These are phyloP conservation scores for Amanita muscaria DNA, from an alignment of 768 basidiomycete genomes.

Conservation along the genomic window DNA sequence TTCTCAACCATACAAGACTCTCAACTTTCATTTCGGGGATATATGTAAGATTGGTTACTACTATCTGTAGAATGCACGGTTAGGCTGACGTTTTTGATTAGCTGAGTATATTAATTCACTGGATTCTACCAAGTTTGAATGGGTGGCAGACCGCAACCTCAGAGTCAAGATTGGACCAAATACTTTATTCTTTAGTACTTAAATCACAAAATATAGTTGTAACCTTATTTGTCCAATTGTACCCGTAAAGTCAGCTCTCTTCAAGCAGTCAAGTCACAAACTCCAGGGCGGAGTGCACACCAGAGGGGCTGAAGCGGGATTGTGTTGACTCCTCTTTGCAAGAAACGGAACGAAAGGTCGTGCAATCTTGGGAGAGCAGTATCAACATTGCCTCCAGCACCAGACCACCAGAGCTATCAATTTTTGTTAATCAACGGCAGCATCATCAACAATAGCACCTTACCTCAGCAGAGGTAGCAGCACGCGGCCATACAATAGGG, in stretches of 20 bases:
- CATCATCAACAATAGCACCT: neutral
- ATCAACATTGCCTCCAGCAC: slow-evolving; percentile 34
- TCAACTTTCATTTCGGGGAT: slow-evolving; percentile 77
- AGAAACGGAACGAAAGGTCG: slow-evolving; percentile 52
- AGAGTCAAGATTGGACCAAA: slow-evolving; percentile 6
- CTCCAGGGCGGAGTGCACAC: slow-evolving; percentile 59
- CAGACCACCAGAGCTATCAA: slow-evolving; percentile 61
- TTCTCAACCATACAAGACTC: slow-evolving; percentile 80
- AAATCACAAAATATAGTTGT: no score
- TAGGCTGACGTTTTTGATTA: neutral
- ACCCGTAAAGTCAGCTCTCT: slow-evolving; percentile 47
- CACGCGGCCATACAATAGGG: slow-evolving; percentile 61
- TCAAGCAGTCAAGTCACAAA: slow-evolving; percentile 42
- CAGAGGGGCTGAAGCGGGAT: slow-evolving; percentile 61
- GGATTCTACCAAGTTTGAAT: slow-evolving; percentile 6
- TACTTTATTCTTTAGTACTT: slow-evolving; percentile 3
- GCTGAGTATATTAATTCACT: neutral
- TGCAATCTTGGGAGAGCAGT: slow-evolving; percentile 61
- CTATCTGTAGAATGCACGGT: neutral
- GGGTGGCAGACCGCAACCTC: slow-evolving; percentile 6
- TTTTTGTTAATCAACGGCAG: neutral
- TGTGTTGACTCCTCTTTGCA: slow-evolving; percentile 50
- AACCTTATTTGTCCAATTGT: no score
- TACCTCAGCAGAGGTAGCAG: slow-evolving; percentile 58
- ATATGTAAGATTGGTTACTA: slow-evolving; percentile 47